Conservation (phyloP, 2,329 filamentous ascomycete species). For the Fusarium equiseti region DNA sequence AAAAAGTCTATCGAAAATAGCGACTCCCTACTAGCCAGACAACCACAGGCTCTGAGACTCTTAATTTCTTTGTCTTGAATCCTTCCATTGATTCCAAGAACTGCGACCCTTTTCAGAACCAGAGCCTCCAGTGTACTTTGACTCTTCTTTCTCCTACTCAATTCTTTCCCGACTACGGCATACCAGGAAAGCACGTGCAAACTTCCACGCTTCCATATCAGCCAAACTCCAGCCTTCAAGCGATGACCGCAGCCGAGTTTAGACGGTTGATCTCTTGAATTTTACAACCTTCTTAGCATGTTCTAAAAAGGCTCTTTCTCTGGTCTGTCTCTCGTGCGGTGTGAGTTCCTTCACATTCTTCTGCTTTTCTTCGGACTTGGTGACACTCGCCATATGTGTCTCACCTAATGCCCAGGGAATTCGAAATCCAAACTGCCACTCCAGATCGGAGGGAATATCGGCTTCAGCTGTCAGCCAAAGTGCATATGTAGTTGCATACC, state of each 20-base stretch:
- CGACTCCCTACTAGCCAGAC: not conserved
- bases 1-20: not conserved
- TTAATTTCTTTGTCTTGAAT: conserved; percentile 39
- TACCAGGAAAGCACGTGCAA: conserved; percentile 75
- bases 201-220: conserved; percentile 83
- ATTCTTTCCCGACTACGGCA: conserved; percentile 71
- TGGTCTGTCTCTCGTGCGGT: conserved; percentile 63
- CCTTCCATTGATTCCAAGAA: conserved; percentile 54
- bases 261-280: conserved; percentile 58
- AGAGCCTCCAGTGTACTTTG: conserved; percentile 71
- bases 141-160: conserved; percentile 78
- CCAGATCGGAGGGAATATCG: conserved; percentile 75
- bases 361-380: conserved; percentile 23
- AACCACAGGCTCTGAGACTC: not conserved
- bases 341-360: conserved; percentile 55
- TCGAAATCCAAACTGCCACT: conserved; percentile 91
- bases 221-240: conserved; percentile 77
- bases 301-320: conserved; percentile 67
- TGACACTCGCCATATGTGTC: conserved; percentile 54
- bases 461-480: conserved; percentile 85
- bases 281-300: conserved; percentile 63
- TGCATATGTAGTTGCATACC: conserved; percentile 71
- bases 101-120: conserved; percentile 62
- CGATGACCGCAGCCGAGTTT: conserved; percentile 63
- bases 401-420: conserved; percentile 68